Evolutionary conservation across 208 protist genomes (phyloP).

Genomic region (Histomonas meleagridis): DNA sequence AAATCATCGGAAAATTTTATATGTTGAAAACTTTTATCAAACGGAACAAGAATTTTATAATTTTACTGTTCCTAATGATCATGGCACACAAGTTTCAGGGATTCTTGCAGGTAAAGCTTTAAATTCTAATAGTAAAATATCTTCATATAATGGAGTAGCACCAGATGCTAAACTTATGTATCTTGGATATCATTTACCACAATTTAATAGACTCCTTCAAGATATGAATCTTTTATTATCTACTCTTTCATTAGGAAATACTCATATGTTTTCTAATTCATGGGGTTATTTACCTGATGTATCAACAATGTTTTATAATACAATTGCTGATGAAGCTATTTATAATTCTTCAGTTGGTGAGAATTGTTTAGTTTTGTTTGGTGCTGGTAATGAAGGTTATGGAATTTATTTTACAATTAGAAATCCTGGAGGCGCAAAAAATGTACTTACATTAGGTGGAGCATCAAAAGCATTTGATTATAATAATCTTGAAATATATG

Average conservation of each 20-base stretch:
- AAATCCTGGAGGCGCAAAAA: no score
- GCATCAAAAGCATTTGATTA: no score
- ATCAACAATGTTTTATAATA: no score
- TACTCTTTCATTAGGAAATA: background rate
- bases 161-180: background rate
- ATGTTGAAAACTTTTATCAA: no score
- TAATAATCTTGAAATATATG: no score
- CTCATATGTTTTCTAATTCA: background rate
- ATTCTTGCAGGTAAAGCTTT: background rate
- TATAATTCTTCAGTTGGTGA: no score
- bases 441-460: background rate
- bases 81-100: background rate
- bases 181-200: no score
- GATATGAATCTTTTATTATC: background rate
- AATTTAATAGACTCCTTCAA: no score
- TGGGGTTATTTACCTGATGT: background rate
- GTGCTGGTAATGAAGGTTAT: background rate
- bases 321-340: no score
- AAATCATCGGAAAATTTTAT: background rate
- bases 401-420: background rate
- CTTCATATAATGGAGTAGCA: background rate
- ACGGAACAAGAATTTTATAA: no score
- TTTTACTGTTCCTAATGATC: background rate
- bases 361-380: background rate
- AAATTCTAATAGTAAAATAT: no score